Evolutionary conservation across 495 filamentous ascomycete genomes (phyloP), one percentile per base, ranked within the genome.

Genomic region (Pyrenula massariospora): DNA sequence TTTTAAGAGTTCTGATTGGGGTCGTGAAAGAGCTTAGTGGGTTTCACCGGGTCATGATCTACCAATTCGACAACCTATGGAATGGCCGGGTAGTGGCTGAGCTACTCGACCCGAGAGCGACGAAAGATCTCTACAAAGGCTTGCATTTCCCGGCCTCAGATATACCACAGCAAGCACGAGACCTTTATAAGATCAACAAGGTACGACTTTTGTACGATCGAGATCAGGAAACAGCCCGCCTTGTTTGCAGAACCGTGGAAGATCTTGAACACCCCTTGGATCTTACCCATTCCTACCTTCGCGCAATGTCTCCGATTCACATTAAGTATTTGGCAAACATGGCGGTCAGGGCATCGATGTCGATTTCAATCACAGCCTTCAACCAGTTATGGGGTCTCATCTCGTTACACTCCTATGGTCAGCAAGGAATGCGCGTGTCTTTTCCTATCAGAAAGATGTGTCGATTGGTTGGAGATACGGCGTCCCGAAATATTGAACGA

Each of bases 381-480:
- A 74, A 79, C 57, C 85, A 95, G 56, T 73, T 96, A 0, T 96
- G 91, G 91, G 92, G 91, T 0, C 73, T 96, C 31, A 89, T 96
- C 20, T 81, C 89, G 1, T 96, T 89, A 56, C 91, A 97, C 65
- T 81, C 84, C 1, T 94, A 96, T 64, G 89, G 84, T 3, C 59
- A 74, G 0, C 74, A 77, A 19, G 88, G 89, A 1, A 95, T 93
- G 89, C 77, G 92, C 31, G 90, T 96, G 1, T 85, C 88, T 0
- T 96, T 96, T 62, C 90, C 91, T 0, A 87, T 95, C 48, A 80
- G 91, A 12, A 95, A 94, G 68, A 90, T 97, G 85, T 96, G 92
- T 65, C 81, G 89, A n/a, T 70, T 96, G 15, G 79, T 97, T 23
- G 89, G 91, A 2, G 92, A 97, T 59, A 87, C 82, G 0, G 88